Base-by-base conservation (phyloP, 495 filamentous ascomycete species). In the Aspergillus mulundensis region DNA sequence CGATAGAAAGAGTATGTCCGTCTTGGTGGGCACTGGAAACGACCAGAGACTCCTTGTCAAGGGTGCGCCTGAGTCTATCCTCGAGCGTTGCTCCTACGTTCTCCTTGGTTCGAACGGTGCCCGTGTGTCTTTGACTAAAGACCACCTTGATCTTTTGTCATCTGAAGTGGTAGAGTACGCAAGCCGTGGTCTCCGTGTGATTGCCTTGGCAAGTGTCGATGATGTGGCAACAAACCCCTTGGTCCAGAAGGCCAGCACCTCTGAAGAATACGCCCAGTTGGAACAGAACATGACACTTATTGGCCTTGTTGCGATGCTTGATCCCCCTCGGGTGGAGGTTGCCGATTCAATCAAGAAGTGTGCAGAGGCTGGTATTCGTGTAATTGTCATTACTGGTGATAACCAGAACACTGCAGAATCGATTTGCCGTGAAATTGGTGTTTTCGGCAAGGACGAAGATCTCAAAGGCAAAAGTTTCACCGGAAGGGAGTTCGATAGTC, bases 1-100 rank as follows among this genome's bases (percentile, higher is more conserved):
- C 65, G 95, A 97, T 69, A 82, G 95, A 19, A 99, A 99, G 81
- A 97, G 95, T 67, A 99, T 99, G 95, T 99, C 95, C 23, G 95
- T 97, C 25, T 81, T 97, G 16, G 87, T 94, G 45, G 84, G 87
- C 50, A 74, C 81, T 42, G 82, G 78, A 44, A 77, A 77, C 40
- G 68, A 84, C 32, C 81, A 93, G 69, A 88, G 86, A 66, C 85
- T 99, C 14, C 83, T 99, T 21, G 94, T 97, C 56, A 99, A 99
- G 73, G 95, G 95, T 58, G 95, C 95, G 12, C 95, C 95, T 11
- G 95, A 99, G 70, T 87, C 90, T 7, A 84, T 97, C 59, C 80
- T 97, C 47, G 94, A 95, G 44, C 88, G 95, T 40, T 99, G 95
- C 75, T 86, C 89, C 38, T 80, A 89, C 61, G 81, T 82, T 34